Conservation (phyloP, 2,329 filamentous ascomycete species). For the Pseudogymnoascus sp. region DNA sequence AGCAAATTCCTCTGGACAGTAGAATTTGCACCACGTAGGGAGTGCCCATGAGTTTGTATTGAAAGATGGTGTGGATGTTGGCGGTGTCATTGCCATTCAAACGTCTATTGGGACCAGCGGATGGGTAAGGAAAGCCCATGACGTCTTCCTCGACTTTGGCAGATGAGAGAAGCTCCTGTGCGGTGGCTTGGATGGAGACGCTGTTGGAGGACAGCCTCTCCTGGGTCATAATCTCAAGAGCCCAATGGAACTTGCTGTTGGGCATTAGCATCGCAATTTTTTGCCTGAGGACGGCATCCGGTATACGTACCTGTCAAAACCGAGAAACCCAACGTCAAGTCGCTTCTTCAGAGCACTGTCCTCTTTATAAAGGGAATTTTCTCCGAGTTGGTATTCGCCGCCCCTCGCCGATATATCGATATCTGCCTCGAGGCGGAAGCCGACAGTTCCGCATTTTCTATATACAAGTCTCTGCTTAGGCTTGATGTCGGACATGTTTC, state of each 20-base stretch:
- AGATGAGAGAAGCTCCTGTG: constrained; percentile 12
- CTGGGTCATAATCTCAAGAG: constrained; percentile 26
- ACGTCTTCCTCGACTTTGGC: constrained; percentile 13
- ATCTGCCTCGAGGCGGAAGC: constrained; percentile 11
- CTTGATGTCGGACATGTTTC: not conserved
- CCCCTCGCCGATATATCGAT: constrained; percentile 7
- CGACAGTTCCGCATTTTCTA: not conserved
- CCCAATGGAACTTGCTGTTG: constrained; percentile 25
- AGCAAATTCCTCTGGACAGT: constrained; percentile 23
- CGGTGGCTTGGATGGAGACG: constrained; percentile 14
- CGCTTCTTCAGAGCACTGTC: constrained; percentile 3
- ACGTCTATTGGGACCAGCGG: constrained; percentile 14
- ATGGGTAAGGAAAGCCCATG: constrained; percentile 23
- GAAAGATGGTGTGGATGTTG: constrained; percentile 21
- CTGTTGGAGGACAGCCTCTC: constrained; percentile 11
- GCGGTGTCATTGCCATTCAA: constrained; percentile 18
- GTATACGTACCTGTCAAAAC: constrained; percentile 3
- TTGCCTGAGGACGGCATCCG: not conserved
- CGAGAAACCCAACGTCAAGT: constrained; percentile 4
- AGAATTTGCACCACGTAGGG: constrained; percentile 27
- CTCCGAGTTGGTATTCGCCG: constrained; percentile 7
- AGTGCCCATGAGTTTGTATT: constrained; percentile 20
- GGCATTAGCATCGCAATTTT: not conserved
- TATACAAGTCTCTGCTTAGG: constrained; percentile 9
- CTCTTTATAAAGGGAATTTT: constrained; percentile 2